phyloP scores from a whole-genome alignment of 345 rosid genomes.

The Acer yangbiense region DNA sequence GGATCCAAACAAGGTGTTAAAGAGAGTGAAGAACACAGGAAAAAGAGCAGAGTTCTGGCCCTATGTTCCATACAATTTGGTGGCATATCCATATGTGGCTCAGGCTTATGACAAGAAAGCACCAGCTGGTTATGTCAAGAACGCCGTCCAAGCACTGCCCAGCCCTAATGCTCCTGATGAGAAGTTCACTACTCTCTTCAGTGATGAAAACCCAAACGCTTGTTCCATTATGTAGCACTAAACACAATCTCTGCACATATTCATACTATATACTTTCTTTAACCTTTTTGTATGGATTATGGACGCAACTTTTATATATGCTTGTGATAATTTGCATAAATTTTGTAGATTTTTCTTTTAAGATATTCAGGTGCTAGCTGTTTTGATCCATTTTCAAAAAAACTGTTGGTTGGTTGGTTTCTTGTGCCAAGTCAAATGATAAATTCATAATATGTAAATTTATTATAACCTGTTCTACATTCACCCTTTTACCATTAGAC shows the following conservation, averaged over 20 bases:
- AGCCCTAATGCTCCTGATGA: conserved; percentile 37
- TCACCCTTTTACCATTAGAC: no score
- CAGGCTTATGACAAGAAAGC: conserved; percentile 61
- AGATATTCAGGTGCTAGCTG: no score
- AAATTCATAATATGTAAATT: no score
- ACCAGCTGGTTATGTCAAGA: conserved; percentile 51
- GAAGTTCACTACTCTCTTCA: conserved; percentile 36
- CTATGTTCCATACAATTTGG: conserved; percentile 47
- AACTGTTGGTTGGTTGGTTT: no score
- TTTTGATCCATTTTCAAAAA: no score
- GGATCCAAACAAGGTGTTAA: conserved; percentile 52
- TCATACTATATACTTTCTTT: no score
- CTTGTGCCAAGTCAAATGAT: no score
- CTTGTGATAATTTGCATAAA: not conserved
- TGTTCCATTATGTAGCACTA: conserved; percentile 48
- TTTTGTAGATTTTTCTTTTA: no score
- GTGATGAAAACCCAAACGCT: conserved; percentile 58
- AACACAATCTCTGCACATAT: not conserved
- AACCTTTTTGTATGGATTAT: no score
- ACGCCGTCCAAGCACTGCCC: conserved; percentile 44
- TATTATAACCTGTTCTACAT: no score
- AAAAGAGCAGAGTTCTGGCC: conserved; percentile 64
- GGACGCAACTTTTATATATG: not conserved
- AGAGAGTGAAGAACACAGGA: conserved; percentile 43
- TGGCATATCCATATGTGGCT: conserved; percentile 49